Conservation (phyloP, 1,139 yeast species). For the Suhomyces ambrosiae region DNA sequence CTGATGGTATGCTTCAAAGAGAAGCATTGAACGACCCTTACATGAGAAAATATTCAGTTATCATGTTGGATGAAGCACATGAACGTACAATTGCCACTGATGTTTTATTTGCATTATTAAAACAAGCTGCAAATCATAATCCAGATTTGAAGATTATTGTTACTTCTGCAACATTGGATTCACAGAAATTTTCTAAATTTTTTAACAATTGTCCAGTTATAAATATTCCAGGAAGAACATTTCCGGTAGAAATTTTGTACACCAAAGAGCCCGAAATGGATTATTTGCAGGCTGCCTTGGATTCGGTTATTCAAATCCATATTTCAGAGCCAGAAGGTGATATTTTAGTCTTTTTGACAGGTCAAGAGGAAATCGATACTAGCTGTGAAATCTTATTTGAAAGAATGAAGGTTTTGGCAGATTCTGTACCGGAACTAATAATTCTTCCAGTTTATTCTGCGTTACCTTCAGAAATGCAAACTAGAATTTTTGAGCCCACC, state of each 20-base stretch:
- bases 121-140: slow-evolving; percentile 66
- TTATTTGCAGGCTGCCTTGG: slow-evolving; percentile 78
- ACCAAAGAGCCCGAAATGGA: slow-evolving; percentile 83
- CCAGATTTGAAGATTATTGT: slow-evolving; percentile 79
- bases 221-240: slow-evolving; percentile 85
- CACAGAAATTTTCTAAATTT: slow-evolving; percentile 76
- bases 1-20: slow-evolving; percentile 91
- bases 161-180: slow-evolving; percentile 91
- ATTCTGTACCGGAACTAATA: slow-evolving; percentile 63
- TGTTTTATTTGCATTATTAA: slow-evolving; percentile 80
- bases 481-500: slow-evolving; percentile 71
- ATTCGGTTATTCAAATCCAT: slow-evolving; percentile 82
- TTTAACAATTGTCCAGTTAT: slow-evolving; percentile 80
- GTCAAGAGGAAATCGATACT: slow-evolving; percentile 92
- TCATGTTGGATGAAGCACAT: slow-evolving; percentile 94
- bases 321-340: slow-evolving; percentile 78
- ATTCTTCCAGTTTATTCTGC: slow-evolving; percentile 88
- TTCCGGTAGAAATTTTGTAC: slow-evolving; percentile 80
- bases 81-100: slow-evolving; percentile 95
- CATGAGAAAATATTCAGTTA: slow-evolving; percentile 74
- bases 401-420: slow-evolving; percentile 67
- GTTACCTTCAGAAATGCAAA: slow-evolving; percentile 74
- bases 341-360: slow-evolving; percentile 81
- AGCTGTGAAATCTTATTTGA: slow-evolving; percentile 76
- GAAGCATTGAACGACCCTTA: slow-evolving; percentile 79